phyloP scores from a whole-genome alignment of 192 early-diverging fungal species.

The Coemansia guatemalensis region DNA sequence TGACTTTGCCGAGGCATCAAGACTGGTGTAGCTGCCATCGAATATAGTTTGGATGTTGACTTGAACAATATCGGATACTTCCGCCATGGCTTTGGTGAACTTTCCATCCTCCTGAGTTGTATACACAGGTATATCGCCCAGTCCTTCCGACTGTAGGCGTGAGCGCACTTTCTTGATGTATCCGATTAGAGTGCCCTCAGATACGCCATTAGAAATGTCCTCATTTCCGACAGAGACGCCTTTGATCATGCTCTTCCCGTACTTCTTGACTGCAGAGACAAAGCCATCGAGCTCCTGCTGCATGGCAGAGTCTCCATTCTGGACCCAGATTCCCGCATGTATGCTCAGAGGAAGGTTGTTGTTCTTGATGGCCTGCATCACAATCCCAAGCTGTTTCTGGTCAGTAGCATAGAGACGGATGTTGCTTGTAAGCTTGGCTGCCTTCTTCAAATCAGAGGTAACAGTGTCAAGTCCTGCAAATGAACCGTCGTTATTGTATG shows the following conservation, averaged over 20 bases:
- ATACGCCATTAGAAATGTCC: slow-evolving; percentile 35
- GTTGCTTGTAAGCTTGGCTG: slow-evolving; percentile 31
- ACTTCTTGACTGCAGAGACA: slow-evolving; percentile 35
- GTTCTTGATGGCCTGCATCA: slow-evolving; percentile 31
- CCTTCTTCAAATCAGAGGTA: slow-evolving; percentile 28
- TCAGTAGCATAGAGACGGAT: slow-evolving; percentile 53
- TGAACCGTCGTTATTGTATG: slow-evolving; percentile 48
- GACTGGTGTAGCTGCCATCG: slow-evolving; percentile 23
- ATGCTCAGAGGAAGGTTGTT: slow-evolving; percentile 32
- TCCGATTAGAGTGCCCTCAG: slow-evolving; percentile 36
- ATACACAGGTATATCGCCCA: slow-evolving; percentile 45
- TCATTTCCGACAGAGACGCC: slow-evolving; percentile 53
- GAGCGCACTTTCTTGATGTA: slow-evolving; percentile 44
- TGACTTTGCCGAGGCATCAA: slow-evolving; percentile 35
- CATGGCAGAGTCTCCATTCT: slow-evolving; percentile 27
- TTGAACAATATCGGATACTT: slow-evolving; percentile 39
- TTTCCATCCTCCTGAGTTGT: slow-evolving; percentile 40
- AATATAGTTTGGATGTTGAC: slow-evolving; percentile 53
- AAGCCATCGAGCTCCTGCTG: slow-evolving; percentile 42
- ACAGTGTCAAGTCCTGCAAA: slow-evolving; percentile 33
- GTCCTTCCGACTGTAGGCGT: slow-evolving; percentile 43
- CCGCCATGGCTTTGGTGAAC: slow-evolving; percentile 32
- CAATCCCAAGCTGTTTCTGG: slow-evolving; percentile 39
- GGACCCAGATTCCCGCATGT: slow-evolving; percentile 47
- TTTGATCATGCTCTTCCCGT: slow-evolving; percentile 33